These are phyloP conservation scores for Fusarium torulosum DNA, from an alignment of 2,329 filamentous ascomycete genomes.

Conservation along the genomic window DNA sequence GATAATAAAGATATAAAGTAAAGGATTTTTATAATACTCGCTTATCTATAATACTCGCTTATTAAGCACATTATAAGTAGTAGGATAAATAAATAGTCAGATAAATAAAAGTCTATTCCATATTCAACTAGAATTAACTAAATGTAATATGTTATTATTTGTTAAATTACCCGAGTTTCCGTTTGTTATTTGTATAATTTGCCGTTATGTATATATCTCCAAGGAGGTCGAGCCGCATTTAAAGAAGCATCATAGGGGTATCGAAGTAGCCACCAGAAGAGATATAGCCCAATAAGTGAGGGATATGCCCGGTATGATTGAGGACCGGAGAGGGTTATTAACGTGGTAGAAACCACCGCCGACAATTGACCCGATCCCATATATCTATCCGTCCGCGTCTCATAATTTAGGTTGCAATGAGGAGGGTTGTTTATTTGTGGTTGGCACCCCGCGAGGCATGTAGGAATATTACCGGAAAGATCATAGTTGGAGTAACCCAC, in stretches of 20 bases:
- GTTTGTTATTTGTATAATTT: neutral
- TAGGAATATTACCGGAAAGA: neutral
- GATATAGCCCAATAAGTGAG: neutral
- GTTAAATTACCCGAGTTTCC: neutral
- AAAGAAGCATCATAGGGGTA: neutral
- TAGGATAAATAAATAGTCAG: neutral
- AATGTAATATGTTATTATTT: neutral
- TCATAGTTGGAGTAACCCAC: neutral
- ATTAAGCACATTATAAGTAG: too few relatives aligned
- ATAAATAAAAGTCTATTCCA: neutral
- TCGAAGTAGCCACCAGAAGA: neutral
- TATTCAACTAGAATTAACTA: neutral
- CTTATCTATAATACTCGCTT: too few relatives aligned
- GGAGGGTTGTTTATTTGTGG: neutral
- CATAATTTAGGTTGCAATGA: neutral
- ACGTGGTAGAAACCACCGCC: neutral
- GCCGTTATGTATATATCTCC: neutral
- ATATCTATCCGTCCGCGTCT: neutral
- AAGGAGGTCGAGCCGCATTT: neutral
- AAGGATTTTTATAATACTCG: too few relatives aligned
- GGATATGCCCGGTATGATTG: neutral
- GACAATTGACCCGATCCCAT: neutral
- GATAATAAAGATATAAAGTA: too few relatives aligned
- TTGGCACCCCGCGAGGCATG: neutral
- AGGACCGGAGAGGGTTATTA: neutral